A percentile compares a stretch with the other conserved stretches of the same genome.
These are phyloP conservation scores for Chalciporus chontae DNA, from an alignment of 768 basidiomycete species.

Conservation along the genomic window DNA sequence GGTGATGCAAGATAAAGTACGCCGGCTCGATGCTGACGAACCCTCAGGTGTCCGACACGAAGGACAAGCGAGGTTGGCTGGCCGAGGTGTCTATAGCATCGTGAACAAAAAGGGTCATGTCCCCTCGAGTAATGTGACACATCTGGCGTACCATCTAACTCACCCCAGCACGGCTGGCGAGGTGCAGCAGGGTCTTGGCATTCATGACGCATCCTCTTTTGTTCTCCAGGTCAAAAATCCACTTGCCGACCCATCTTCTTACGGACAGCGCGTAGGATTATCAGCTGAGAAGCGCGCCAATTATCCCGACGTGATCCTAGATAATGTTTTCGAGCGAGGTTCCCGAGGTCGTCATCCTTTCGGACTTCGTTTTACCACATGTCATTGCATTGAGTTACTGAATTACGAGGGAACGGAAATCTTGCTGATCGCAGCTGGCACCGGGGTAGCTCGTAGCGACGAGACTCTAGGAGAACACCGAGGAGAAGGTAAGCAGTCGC, in stretches of 20 bases:
- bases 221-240: conserved; percentile 63
- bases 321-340: conserved; percentile 46
- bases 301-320: conserved; percentile 47
- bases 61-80: conserved; percentile 49
- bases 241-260: conserved; percentile 37
- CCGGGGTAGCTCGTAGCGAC: conserved; percentile 46
- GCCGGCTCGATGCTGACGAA: not conserved
- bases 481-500: conserved; percentile 41
- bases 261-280: conserved; percentile 25
- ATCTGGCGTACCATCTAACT: conserved; percentile 57
- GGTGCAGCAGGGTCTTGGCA: conserved; percentile 54
- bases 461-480: conserved; percentile 49
- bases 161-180: conserved; percentile 49
- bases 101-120: conserved; percentile 45
- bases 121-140: conserved; percentile 47
- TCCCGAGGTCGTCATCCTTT: conserved; percentile 41
- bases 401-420: conserved; percentile 54
- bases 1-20: conserved; percentile 29
- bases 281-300: conserved; percentile 35
- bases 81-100: conserved; percentile 57
- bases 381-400: conserved; percentile 48
- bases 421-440: conserved; percentile 50
- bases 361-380: conserved; percentile 50
- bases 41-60: conserved; percentile 48
- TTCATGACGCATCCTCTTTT: conserved; percentile 50